Conservation (phyloP, 352 stramenopile species). For the Pythium scleroteichum region DNA sequence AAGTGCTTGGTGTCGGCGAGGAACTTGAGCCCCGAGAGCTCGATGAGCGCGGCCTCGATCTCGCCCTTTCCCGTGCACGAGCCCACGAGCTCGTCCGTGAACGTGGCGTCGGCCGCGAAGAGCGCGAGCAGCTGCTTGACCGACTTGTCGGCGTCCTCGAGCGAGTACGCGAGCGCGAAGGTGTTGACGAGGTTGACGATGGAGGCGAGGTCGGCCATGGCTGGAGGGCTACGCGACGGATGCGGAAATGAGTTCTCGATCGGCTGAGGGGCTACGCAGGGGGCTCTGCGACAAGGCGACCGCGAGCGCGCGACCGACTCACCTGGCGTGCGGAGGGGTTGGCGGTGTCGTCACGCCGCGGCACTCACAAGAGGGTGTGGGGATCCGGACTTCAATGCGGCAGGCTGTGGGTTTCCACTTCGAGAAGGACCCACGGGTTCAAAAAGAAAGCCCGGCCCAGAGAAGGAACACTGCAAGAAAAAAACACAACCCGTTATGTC, state of each 20-base stretch:
- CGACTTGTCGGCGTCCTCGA: slow-evolving; percentile 73
- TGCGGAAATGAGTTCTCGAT: slow-evolving; percentile 20
- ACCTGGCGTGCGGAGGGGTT: neutral
- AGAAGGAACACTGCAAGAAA: too few species aligned
- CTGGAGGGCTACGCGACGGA: slow-evolving; percentile 1
- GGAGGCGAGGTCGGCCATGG: slow-evolving; percentile 68
- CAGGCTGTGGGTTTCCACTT: neutral
- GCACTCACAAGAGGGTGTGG: neutral
- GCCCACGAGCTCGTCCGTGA: slow-evolving; percentile 75
- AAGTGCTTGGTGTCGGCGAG: slow-evolving; percentile 80
- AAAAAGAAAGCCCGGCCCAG: neutral
- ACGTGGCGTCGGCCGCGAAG: slow-evolving; percentile 73
- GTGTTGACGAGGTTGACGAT: slow-evolving; percentile 88
- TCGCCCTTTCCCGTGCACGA: slow-evolving; percentile 59
- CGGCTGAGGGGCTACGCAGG: neutral
- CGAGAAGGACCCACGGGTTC: neutral
- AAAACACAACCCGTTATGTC: neutral
- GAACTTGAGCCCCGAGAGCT: slow-evolving; percentile 78
- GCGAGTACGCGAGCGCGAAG: slow-evolving; percentile 77
- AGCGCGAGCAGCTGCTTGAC: slow-evolving; percentile 64
- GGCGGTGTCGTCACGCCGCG: neutral
- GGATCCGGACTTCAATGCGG: neutral
- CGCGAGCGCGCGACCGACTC: neutral
- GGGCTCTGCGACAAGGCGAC: neutral
- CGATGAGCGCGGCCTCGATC: slow-evolving; percentile 71